Evolutionary conservation across 2,329 filamentous ascomycete species (phyloP), one percentile per base, ranked within the genome.

Genomic region (Aspergillus niger): DNA sequence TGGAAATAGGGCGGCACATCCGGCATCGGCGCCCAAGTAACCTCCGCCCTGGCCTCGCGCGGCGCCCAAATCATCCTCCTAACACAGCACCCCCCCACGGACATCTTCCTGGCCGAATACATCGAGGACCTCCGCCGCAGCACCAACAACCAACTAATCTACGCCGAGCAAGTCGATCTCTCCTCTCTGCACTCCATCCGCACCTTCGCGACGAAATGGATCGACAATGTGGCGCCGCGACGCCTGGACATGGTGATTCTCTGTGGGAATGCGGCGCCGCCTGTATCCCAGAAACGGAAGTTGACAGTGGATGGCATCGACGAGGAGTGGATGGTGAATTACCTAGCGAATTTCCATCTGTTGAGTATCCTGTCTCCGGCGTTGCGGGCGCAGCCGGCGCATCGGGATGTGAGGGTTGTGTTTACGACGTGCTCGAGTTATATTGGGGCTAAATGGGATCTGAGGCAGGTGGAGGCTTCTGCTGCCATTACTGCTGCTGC

Each of bases 131-230:
- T 99, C 44, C 89, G 96, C 58, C 81, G 84, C 28, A 82, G 84
- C 57, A 91, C 92, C 7, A 84, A 86, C 32, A 98, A 98, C 78
- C 83, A 93, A 60, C 83, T 99, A 71, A 91, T 99, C 68, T 98
- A 96, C 70, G 92, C 95, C 61, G 95, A 99, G 76, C 91, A 97
- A 77, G 92, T 97, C 69, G 92, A 99, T 72, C 85, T 99, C 28
- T 80, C 89, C 11, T 94, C 90, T 15, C 82, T 99, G n/a, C 87
- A 97, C 75, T 96, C 91, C 75, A 89, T 99, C 69, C 90, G 95
- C 41, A 84, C 89, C 64, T 99, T 99, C 74, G 95, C 95, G 11
- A 99, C 95, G 0, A 94, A 92, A 80, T 99, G 96, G 94, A 92
- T 99, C 66, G 94, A 99, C 76, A 98, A 97, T 75, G 86, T 91